A percentile compares a stretch with the other conserved stretches of the same genome.
phyloP scores from a whole-genome alignment of 768 basidiomycete species.

The Termitomyces bulborhizus region DNA sequence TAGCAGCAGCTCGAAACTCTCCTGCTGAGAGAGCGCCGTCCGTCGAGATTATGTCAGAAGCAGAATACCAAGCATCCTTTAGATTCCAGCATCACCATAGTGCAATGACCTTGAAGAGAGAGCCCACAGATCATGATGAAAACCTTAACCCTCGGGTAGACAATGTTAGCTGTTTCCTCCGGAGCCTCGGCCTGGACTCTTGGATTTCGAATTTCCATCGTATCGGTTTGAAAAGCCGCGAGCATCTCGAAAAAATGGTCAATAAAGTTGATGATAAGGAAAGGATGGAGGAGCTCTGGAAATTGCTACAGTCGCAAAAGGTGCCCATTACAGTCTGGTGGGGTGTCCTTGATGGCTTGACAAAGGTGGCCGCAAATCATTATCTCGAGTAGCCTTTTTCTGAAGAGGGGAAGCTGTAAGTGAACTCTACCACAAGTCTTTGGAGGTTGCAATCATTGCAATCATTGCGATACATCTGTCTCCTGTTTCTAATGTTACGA shows the following conservation, averaged over 20 bases:
- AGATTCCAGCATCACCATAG: neutral
- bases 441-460: too few species aligned
- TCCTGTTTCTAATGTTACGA: too few species aligned
- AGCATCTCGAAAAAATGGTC: neutral
- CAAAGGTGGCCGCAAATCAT: neutral
- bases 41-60: neutral
- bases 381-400: neutral
- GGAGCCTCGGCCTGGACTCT: neutral
- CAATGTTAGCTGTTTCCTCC: neutral
- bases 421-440: neutral
- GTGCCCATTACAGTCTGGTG: conserved; percentile 7
- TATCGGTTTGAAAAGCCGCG: neutral
- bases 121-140: neutral
- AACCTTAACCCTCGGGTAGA: neutral
- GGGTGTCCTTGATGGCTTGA: neutral
- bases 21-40: neutral
- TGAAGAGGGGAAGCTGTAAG: neutral
- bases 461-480: neutral
- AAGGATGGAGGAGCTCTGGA: conserved; percentile 5
- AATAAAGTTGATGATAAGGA: neutral
- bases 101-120: neutral
- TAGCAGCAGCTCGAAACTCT: neutral
- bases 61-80: neutral
- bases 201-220: neutral
- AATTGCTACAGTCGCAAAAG: conserved; percentile 1